Evolutionary conservation across 768 basidiomycete genomes (phyloP).

Genomic region (Kwoniella sp.): DNA sequence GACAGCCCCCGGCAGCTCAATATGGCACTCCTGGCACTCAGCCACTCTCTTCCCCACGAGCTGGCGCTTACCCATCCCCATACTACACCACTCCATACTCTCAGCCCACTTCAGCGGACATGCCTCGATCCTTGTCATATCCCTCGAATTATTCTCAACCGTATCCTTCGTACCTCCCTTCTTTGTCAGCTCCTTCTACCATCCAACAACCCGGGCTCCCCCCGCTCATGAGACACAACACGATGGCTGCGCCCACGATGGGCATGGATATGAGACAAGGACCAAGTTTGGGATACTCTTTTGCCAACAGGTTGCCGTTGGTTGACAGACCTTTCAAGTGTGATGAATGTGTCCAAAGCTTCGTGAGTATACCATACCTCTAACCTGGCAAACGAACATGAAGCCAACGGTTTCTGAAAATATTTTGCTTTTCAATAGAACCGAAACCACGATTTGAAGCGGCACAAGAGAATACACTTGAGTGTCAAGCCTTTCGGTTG

Average conservation of each 20-base stretch:
- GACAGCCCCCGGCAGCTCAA: slow-evolving; percentile 15
- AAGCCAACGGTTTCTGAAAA: too few species aligned
- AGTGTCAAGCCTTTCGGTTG: slow-evolving; percentile 56
- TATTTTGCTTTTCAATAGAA: slow-evolving; percentile 34
- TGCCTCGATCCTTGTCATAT: slow-evolving; percentile 48
- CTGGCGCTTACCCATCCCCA: slow-evolving; percentile 24
- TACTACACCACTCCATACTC: slow-evolving; percentile 32
- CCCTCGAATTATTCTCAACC: slow-evolving; percentile 36
- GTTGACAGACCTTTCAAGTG: slow-evolving; percentile 56
- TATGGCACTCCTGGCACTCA: slow-evolving; percentile 19
- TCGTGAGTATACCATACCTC: slow-evolving; percentile 35
- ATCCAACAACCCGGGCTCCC: slow-evolving; percentile 26
- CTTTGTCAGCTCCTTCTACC: slow-evolving; percentile 29
- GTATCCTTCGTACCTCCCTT: slow-evolving; percentile 29
- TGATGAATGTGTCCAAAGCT: slow-evolving; percentile 56
- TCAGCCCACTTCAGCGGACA: slow-evolving; percentile 35
- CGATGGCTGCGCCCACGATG: slow-evolving; percentile 22
- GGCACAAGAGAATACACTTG: slow-evolving; percentile 56
- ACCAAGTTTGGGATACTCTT: slow-evolving; percentile 37
- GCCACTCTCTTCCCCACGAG: slow-evolving; percentile 25
- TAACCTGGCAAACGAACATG: not conserved
- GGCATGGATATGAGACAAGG: slow-evolving; percentile 31
- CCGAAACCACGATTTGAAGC: slow-evolving; percentile 57
- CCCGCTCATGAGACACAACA: slow-evolving; percentile 35
- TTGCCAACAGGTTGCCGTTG: slow-evolving; percentile 41